These are phyloP conservation scores for Kwoniella europaea DNA, from an alignment of 768 basidiomycete species.

Conservation along the genomic window DNA sequence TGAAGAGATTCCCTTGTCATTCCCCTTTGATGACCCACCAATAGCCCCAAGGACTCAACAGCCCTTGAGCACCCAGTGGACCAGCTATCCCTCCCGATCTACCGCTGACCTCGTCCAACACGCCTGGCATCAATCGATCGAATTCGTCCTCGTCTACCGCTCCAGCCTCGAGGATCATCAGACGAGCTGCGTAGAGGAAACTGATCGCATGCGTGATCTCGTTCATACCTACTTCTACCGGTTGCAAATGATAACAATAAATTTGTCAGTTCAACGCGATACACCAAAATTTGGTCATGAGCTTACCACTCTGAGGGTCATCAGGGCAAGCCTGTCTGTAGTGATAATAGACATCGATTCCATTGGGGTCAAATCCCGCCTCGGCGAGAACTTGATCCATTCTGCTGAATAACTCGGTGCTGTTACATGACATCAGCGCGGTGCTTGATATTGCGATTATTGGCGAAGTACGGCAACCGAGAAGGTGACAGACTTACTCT, in stretches of 20 bases:
- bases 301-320: constrained; percentile 16
- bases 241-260: background rate
- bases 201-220: constrained; percentile 1
- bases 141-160: constrained; percentile 8
- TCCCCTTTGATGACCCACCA: constrained; percentile 21
- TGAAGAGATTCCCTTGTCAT: too few species aligned
- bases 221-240: constrained; percentile 10
- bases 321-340: constrained; percentile 26
- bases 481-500: constrained; percentile 9
- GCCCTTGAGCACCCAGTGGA: constrained; percentile 18
- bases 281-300: background rate
- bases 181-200: constrained; percentile 18
- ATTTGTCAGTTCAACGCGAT: background rate
- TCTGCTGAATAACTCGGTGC: constrained; percentile 10
- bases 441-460: too few species aligned
- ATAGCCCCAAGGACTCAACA: constrained; percentile 30
- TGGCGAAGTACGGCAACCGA: too few species aligned
- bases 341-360: constrained; percentile 19
- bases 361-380: constrained; percentile 15
- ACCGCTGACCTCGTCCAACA: constrained; percentile 14
- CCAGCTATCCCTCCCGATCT: constrained; percentile 21
- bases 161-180: constrained; percentile 21
- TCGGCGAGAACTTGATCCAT: constrained; percentile 17
- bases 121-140: constrained; percentile 9
- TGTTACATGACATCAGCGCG: background rate